phyloP scores from a whole-genome alignment of 805 yeast genomes.

The Clavispora asparagi region DNA sequence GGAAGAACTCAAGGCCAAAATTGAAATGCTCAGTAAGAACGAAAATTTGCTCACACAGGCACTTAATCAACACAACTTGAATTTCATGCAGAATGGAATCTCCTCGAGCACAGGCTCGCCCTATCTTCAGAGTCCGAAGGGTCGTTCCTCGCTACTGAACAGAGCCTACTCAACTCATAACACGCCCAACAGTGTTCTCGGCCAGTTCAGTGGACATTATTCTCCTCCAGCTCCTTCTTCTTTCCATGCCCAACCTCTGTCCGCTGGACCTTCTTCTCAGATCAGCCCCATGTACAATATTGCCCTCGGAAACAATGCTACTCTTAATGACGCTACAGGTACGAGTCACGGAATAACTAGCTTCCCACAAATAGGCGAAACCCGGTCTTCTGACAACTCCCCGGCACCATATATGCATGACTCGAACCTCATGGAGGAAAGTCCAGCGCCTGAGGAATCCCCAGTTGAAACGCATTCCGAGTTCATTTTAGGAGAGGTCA shows the following conservation, averaged over 20 bases:
- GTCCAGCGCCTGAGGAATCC: not conserved
- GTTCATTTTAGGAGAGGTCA: constrained; percentile 73
- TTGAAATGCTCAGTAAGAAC: constrained; percentile 58
- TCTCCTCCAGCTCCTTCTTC: not conserved
- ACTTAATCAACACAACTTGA: constrained; percentile 39
- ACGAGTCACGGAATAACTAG: constrained; percentile 10
- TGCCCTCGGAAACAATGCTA: constrained; percentile 13
- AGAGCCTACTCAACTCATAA: constrained; percentile 3
- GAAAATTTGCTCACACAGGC: constrained; percentile 67
- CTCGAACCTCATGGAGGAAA: constrained; percentile 8
- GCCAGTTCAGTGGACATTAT: constrained; percentile 12
- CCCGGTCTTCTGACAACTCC: constrained; percentile 26
- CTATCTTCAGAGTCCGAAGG: constrained; percentile 4
- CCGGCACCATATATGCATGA: constrained; percentile 11
- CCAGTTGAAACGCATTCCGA: constrained; percentile 41
- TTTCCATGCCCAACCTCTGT: not conserved
- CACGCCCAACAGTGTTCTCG: constrained; percentile 11
- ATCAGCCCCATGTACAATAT: constrained; percentile 3
- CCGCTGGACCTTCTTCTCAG: not conserved
- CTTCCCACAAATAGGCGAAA: constrained; percentile 18
- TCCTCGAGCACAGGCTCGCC: constrained; percentile 9
- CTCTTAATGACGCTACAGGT: constrained; percentile 10
- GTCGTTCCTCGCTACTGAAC: constrained; percentile 4
- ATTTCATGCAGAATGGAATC: constrained; percentile 21
- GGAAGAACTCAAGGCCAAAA: constrained; percentile 69